phyloP scores from a whole-genome alignment of 75 land plant species.

The Isoetes taiwanensis region DNA sequence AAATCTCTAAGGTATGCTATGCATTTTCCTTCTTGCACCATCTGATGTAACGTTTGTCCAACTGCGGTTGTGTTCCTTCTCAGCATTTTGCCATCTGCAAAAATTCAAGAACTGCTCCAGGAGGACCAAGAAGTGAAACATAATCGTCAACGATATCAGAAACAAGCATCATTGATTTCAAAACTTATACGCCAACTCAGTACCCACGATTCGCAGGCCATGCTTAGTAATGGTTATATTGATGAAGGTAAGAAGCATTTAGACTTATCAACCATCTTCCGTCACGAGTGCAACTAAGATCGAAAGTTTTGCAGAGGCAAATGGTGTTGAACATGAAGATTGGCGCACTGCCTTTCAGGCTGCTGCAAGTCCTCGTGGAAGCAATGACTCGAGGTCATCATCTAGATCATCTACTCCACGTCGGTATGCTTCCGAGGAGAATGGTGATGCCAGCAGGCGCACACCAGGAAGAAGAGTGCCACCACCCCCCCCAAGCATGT shows the following conservation, averaged over 20 bases:
- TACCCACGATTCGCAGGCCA: constrained; percentile 66
- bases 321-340: too few species aligned
- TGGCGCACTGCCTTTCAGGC: constrained; percentile 94
- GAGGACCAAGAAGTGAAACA: constrained; percentile 84
- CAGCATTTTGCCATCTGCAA: too few species aligned
- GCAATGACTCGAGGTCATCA: constrained; percentile 28
- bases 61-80: too few species aligned
- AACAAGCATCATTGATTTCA: constrained; percentile 59
- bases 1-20: constrained; percentile 2
- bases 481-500: constrained; percentile 55
- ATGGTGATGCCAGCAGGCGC: constrained; percentile 75
- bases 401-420: constrained; percentile 2
- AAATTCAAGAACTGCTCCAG: constrained; percentile 67
- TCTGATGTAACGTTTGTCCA: too few species aligned
- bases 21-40: too few species aligned
- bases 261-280: constrained; percentile 9
- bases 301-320: constrained; percentile 10
- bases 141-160: constrained; percentile 52
- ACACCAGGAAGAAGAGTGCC: constrained; percentile 75
- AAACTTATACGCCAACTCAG: constrained; percentile 74
- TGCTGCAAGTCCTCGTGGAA: too few species aligned
- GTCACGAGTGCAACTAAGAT: constrained; percentile 39
- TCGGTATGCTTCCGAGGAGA: constrained; percentile 39
- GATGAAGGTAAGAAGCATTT: constrained; percentile 32
- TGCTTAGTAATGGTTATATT: constrained; percentile 37